Percentiles rank a stretch among this genome's conserved stretches.
Evolutionary conservation across 2,329 filamentous ascomycete species (phyloP).

Genomic region (Calycina marina): DNA sequence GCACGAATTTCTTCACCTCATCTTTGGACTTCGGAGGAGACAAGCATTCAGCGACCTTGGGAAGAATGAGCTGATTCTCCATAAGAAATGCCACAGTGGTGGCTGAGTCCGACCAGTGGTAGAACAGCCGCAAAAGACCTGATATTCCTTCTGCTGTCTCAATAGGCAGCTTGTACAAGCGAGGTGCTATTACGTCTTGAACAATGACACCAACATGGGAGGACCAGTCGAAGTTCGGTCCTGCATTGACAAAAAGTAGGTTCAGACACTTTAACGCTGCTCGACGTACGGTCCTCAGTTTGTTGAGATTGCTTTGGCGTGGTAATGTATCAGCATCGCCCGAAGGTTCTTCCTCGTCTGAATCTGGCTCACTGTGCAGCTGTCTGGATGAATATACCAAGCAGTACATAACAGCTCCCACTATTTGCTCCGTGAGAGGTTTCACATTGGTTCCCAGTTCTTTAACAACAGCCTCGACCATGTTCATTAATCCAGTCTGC

Average conservation of each 20-base stretch:
- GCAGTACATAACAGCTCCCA: conserved; percentile 72
- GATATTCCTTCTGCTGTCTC: conserved; percentile 89
- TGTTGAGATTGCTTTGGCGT: conserved; percentile 30
- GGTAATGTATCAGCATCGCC: neutral
- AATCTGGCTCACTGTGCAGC: conserved; percentile 19
- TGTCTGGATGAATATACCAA: conserved; percentile 53
- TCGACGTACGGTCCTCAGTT: conserved; percentile 52
- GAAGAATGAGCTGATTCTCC: conserved; percentile 45
- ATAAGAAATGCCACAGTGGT: conserved; percentile 53
- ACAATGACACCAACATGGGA: conserved; percentile 58
- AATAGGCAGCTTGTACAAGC: conserved; percentile 61
- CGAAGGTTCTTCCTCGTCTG: conserved; percentile 20
- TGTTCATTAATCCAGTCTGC: conserved; percentile 82
- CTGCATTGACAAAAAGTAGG: conserved; percentile 58
- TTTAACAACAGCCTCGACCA: conserved; percentile 75
- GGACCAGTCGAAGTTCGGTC: conserved; percentile 52
- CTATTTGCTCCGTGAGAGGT: conserved; percentile 51
- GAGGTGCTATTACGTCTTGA: conserved; percentile 59
- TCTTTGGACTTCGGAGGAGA: conserved; percentile 63
- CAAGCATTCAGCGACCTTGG: conserved; percentile 58
- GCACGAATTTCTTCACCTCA: conserved; percentile 69
- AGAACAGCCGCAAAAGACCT: conserved; percentile 64
- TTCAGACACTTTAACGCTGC: conserved; percentile 72
- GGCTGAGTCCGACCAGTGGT: conserved; percentile 60
- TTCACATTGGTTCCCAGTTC: conserved; percentile 64